Evolutionary conservation across 1,139 yeast genomes (phyloP), one percentile per base, ranked within the genome.

Genomic region (Blastobotrys proliferans): DNA sequence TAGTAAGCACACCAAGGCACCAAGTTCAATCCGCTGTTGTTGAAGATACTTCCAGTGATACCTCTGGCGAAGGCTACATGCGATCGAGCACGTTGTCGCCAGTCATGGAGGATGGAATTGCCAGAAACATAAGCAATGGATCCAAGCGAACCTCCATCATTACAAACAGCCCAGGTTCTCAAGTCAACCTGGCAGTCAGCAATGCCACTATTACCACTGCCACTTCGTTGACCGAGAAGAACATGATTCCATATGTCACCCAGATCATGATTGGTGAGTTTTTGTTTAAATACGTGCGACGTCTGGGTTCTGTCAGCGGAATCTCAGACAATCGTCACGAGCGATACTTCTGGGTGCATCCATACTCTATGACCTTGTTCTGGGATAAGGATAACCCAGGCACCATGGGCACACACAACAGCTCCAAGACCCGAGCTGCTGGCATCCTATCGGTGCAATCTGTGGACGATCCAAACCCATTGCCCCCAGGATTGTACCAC

Each of bases 331-430:
- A 76, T 40, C 76, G 97, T 48, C 98, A 92, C 59, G 94, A 84
- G 60, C 74, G 97, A 51, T 92, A 80, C 64, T 92, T 92, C 74
- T 92, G 97, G 97, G 80, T 92, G 33, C 95, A 92, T 65, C 98
- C 98, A 6, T 90, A 88, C 62, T 83, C 94, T 3, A 68, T 87
- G 67, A 86, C 96, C 0, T 71, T 92, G 45, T 88, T 87, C 63
- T 92, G 98, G 98, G 82, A 92, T 8, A 75, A 77, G 13, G 74
- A 79, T 9, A 86, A 85, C 58, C 97, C 97, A 2, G 84, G 83
- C 0, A 64, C 83, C 48, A 78, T 82, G 6, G 52, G 55, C 38
- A 48, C 47, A 28, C 81, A 81, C 53, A 84, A 88, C 11, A 68
- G 81, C 0, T 68, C 81, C 1, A 76, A 76, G 38, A 51, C 57